phyloP scores from a whole-genome alignment of 495 filamentous ascomycete species.

The Podospora bellae-mahoneyi region DNA sequence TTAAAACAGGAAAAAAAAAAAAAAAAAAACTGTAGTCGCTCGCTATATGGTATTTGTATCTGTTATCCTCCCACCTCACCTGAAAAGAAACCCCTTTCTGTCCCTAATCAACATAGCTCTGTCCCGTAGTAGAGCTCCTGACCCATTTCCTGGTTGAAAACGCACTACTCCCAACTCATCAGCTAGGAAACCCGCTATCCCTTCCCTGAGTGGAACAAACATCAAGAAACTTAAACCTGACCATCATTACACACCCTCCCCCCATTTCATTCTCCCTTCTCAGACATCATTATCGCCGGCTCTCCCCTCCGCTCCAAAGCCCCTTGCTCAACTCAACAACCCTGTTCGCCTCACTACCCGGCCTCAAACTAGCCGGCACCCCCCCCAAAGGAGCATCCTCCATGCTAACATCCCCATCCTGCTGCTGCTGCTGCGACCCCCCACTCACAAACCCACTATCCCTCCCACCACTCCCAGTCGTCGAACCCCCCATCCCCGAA shows the following conservation, averaged over 20 bases:
- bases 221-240: not conserved
- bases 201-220: not conserved
- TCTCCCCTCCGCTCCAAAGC: conserved; percentile 29
- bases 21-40: not conserved
- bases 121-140: not conserved
- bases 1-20: too few relatives aligned
- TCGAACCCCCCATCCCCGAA: conserved; percentile 25
- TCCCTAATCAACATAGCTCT: not conserved
- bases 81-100: not conserved
- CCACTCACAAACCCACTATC: conserved; percentile 40
- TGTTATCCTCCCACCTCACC: not conserved
- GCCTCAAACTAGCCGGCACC: conserved; percentile 32
- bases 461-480: conserved; percentile 5
- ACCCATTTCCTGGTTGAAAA: not conserved
- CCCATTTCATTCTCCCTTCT: not conserved
- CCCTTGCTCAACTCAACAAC: conserved; percentile 36
- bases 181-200: not conserved
- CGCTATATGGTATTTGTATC: not conserved
- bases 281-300: conserved; percentile 21
- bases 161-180: not conserved
- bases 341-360: conserved; percentile 31
- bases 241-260: not conserved
- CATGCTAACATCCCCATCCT: conserved; percentile 30
- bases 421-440: conserved; percentile 29
- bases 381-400: conserved; percentile 7